Conservation (phyloP, 352 stramenopile species). For the Phytophthora hibernalis region DNA sequence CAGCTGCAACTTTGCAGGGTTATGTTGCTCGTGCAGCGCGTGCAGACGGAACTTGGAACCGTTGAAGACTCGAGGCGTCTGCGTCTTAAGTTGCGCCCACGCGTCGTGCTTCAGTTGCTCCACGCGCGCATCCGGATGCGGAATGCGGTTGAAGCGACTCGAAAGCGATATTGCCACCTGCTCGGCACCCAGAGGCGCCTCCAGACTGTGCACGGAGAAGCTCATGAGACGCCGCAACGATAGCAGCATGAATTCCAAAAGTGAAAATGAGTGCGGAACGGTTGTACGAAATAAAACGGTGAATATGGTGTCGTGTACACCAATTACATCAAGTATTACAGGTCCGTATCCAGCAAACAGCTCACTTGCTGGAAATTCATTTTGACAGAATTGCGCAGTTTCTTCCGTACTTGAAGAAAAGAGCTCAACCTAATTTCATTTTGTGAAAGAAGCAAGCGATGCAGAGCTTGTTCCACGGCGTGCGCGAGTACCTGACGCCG, state of each 20-base stretch:
- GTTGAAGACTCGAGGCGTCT: slow-evolving; percentile 72
- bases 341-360: too few species aligned
- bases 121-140: slow-evolving; percentile 49
- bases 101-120: slow-evolving; percentile 48
- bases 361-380: too few species aligned
- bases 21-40: background rate
- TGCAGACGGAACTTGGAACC: slow-evolving; percentile 72
- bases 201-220: slow-evolving; percentile 45
- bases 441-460: slow-evolving; percentile 37
- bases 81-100: slow-evolving; percentile 46
- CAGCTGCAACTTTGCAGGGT: slow-evolving; percentile 28
- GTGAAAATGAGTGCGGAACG: background rate
- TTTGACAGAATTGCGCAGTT: background rate
- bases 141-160: slow-evolving; percentile 42
- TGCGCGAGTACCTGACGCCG: slow-evolving; percentile 89
- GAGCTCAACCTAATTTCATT: too few species aligned
- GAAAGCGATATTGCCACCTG: slow-evolving; percentile 61
- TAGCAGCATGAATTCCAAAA: too few species aligned
- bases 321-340: too few species aligned
- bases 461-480: slow-evolving; percentile 84
- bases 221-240: slow-evolving; percentile 48
- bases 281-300: background rate
- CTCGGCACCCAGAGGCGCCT: slow-evolving; percentile 30
- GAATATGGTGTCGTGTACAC: background rate
- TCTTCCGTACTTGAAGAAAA: slow-evolving; percentile 16